phyloP scores from a whole-genome alignment of 2,329 filamentous ascomycete genomes.

The Elsinoe fawcettii region DNA sequence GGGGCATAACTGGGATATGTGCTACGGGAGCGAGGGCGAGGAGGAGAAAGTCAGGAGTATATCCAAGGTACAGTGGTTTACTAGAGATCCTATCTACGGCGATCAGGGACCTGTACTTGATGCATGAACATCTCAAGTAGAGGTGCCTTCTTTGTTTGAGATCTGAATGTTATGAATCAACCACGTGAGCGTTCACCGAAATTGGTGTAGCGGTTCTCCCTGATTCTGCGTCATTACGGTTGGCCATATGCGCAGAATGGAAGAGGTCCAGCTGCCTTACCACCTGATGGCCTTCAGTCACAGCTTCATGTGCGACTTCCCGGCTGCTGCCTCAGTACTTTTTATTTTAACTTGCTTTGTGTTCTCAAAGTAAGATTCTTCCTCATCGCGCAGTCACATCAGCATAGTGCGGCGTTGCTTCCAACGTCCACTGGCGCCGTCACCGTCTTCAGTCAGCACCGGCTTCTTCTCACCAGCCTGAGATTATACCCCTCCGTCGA shows the following conservation, averaged over 20 bases:
- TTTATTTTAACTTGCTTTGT: neutral
- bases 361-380: neutral
- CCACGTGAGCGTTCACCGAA: conserved; percentile 9
- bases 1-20: conserved; percentile 60
- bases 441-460: neutral
- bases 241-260: neutral
- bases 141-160: too few species aligned
- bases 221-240: conserved; percentile 8
- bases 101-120: conserved; percentile 45
- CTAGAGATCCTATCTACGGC: conserved; percentile 54
- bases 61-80: conserved; percentile 47
- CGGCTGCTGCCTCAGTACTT: neutral
- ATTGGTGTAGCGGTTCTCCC: neutral
- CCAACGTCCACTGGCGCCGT: neutral
- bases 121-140: neutral
- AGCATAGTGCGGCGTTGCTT: neutral
- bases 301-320: neutral
- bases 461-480: conserved; percentile 1
- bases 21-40: conserved; percentile 55
- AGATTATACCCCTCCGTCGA: conserved; percentile 6
- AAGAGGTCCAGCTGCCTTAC: conserved; percentile 6
- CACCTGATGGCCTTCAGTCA: conserved; percentile 1
- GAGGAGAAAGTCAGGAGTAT: conserved; percentile 46
- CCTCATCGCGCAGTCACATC: neutral
- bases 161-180: neutral